phyloP scores from a whole-genome alignment of 2,329 filamentous ascomycete species.

The Chaetomiaceae sp. region DNA sequence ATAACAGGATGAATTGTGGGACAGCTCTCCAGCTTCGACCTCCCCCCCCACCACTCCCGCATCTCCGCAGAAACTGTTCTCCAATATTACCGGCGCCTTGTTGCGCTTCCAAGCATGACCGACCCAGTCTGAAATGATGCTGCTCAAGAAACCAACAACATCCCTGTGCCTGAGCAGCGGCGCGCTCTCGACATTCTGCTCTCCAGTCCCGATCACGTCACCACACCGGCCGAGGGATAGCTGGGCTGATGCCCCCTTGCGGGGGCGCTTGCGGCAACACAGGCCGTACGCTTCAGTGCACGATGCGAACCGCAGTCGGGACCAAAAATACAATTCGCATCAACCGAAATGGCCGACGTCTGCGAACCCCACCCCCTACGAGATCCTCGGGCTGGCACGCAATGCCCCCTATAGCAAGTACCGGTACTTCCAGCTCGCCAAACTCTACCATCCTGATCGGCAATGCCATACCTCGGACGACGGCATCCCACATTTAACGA shows the following conservation, averaged over 20 bases:
- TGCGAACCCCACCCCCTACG: conserved; percentile 73
- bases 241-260: neutral
- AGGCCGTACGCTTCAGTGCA: conserved; percentile 24
- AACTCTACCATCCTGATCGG: conserved; percentile 90
- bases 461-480: conserved; percentile 39
- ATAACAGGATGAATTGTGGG: too few species aligned
- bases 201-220: conserved; percentile 26
- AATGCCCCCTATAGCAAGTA: conserved; percentile 72
- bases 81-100: conserved; percentile 1
- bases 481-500: conserved; percentile 54
- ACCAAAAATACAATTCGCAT: neutral
- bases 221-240: conserved; percentile 1
- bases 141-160: conserved; percentile 28
- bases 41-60: neutral
- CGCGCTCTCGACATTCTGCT: conserved; percentile 16
- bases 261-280: neutral
- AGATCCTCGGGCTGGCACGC: conserved; percentile 63
- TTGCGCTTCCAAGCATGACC: conserved; percentile 16
- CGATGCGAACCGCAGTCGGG: conserved; percentile 1
- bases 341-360: conserved; percentile 44
- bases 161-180: conserved; percentile 28
- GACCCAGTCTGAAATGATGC: conserved; percentile 19
- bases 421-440: conserved; percentile 86
- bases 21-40: neutral
- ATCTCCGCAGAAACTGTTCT: neutral